Base-by-base conservation (phyloP, 2,329 filamentous ascomycete genomes). In the Hypocrella siamensis region DNA sequence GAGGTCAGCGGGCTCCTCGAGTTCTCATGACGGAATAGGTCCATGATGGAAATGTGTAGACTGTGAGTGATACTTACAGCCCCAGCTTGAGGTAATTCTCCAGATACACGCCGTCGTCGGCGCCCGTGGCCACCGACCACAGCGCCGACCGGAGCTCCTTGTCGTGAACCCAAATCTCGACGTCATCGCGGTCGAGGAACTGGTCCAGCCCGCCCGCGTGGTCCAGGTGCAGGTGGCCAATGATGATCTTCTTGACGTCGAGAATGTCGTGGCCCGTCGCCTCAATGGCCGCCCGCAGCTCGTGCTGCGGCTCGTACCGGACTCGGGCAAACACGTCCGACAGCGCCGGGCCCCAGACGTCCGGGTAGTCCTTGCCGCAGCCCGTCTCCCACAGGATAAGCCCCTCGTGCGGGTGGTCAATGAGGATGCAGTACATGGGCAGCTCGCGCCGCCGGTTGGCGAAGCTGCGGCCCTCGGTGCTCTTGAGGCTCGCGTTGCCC, bases 121-220 rank as follows among this genome's bases (percentile, higher is more conserved):
- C 36, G 1, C 50, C 49, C 0, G 60, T 62, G 4, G 49, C 60
- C 4, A 57, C 50, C 3, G 54, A 53, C 54, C 56, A 63, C 36
- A 54, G 61, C 2, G 60, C 60, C 22, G 57, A 51, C 31, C 58
- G 54, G 41, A 63, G 51, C 33, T 63, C 60, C 33, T 57, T 52
- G 38, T 65, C 60, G 35, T 65, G 60, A 4, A 62, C 57, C 37
- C 56, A 62, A 31, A 63, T 60, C 5, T 57, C 56, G 5, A 63
- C 45, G 19, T 57, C 52, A 5, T 50, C 60, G 25, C 48, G n/a
- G 17, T 32, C 47, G 3, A 52, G 25, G 28, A 65, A 65, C 32
- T 62, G 49, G 30, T 63, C 58, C 1, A 64, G 42, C 1, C 61
- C 60, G 3, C 61, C 61, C 0, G 61, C 61, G 38, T 65, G 60